phyloP scores from a whole-genome alignment of 1,284 basidiomycete species.

The Cutaneotrichosporon sp. region DNA sequence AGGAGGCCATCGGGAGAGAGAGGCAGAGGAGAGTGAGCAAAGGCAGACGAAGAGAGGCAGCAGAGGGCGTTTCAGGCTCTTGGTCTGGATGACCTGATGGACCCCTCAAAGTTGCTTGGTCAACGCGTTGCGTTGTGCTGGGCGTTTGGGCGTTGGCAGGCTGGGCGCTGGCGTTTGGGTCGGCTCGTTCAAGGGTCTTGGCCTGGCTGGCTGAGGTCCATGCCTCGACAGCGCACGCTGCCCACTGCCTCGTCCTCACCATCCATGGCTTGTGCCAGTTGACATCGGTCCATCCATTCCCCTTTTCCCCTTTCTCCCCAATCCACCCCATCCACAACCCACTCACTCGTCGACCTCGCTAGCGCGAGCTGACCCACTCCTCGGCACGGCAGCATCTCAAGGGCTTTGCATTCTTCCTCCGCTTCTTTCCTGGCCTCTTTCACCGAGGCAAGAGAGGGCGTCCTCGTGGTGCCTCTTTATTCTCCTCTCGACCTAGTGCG shows the following conservation, averaged over 20 bases:
- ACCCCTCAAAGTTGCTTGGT: background rate
- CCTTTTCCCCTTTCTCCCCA: background rate
- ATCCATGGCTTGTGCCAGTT: background rate
- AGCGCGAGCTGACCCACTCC: background rate
- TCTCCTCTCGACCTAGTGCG: constrained; percentile 3
- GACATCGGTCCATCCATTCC: constrained; percentile 3
- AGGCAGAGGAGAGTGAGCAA: background rate
- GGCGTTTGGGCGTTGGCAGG: background rate
- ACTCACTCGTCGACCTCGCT: background rate
- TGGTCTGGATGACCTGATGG: background rate
- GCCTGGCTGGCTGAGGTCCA: background rate
- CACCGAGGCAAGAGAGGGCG: background rate
- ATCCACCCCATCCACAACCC: background rate
- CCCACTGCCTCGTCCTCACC: constrained; percentile 2
- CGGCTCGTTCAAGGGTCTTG: background rate
- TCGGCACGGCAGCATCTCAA: background rate
- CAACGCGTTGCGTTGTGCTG: background rate
- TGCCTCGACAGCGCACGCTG: background rate
- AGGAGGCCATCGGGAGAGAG: background rate
- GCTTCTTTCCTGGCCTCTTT: background rate
- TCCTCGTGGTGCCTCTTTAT: constrained; percentile 8
- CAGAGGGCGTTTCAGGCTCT: background rate
- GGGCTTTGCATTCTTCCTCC: background rate
- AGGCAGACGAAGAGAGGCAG: background rate
- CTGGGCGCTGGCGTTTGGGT: background rate